Evolutionary conservation across 2,329 filamentous ascomycete species (phyloP).

Genomic region (Diplodia mutila): DNA sequence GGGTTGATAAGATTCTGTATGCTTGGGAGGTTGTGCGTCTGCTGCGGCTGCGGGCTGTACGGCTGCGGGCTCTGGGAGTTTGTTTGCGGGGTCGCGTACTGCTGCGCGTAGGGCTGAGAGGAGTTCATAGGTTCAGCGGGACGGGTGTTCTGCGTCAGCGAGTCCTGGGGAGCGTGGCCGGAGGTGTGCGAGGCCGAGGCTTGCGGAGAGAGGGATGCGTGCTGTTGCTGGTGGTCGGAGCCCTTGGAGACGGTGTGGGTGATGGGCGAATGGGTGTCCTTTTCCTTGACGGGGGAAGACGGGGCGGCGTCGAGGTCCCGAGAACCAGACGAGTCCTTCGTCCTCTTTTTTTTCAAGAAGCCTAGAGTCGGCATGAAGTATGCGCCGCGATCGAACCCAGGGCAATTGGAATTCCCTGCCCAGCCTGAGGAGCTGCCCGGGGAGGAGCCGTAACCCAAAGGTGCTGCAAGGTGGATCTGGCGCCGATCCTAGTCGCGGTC

Average conservation of each 20-base stretch:
- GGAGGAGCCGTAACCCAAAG: constrained; percentile 25
- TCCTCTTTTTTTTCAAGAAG: constrained; percentile 98
- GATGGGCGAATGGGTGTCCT: constrained; percentile 39
- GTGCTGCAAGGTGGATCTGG: constrained; percentile 27
- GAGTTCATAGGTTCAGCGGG: constrained; percentile 47
- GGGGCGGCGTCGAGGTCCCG: constrained; percentile 65
- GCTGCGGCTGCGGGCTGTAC: constrained; percentile 24
- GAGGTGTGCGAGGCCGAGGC: constrained; percentile 26
- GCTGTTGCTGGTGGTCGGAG: constrained; percentile 33
- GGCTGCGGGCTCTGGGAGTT: constrained; percentile 27
- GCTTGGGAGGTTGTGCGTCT: constrained; percentile 71
- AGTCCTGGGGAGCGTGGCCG: constrained; percentile 31
- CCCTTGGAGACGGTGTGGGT: constrained; percentile 39
- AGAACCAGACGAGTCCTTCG: constrained; percentile 74
- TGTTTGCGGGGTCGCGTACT: constrained; percentile 38
- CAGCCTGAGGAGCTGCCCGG: constrained; percentile 29
- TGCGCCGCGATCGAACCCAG: constrained; percentile 30
- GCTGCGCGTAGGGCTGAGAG: constrained; percentile 38
- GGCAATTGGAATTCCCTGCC: constrained; percentile 33
- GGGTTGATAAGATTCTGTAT: constrained; percentile 85
- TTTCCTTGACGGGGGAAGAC: constrained; percentile 68
- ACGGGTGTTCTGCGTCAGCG: constrained; percentile 23
- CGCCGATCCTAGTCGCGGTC: constrained; percentile 25
- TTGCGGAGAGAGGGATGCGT: constrained; percentile 26
- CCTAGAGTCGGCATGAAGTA: constrained; percentile 85